Evolutionary conservation across 2,329 filamentous ascomycete genomes (phyloP), one percentile per base, ranked within the genome.

Genomic region (Endothia cerciana): DNA sequence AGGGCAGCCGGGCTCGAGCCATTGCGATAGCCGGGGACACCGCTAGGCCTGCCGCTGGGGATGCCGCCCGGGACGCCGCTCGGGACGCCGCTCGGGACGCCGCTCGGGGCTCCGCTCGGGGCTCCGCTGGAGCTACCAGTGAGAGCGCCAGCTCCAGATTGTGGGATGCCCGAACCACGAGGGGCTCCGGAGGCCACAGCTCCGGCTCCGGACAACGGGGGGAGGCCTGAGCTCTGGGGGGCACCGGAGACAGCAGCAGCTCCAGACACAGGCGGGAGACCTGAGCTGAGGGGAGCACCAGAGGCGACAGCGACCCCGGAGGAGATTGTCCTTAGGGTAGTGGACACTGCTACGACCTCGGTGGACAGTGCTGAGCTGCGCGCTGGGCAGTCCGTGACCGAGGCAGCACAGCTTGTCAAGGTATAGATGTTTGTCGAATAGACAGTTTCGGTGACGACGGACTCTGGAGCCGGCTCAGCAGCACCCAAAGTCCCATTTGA

Each of bases 401-500:
- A 58, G 19, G 66, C 51, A 15, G 66, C 66, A 49, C 66, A 68
- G 66, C 64, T 66, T 8, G 62, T 62, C 53, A 68, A 57, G 22
- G 66, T 68, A 4, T 65, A 53, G 17, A 68, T 47, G 30, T 63
- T 63, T 4, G 66, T 68, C 19, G 61, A 62, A 49, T 64, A 53
- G 43, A 68, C 53, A 15, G 65, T 66, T 33, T 64, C 45, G n/a
- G 64, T 66, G 53, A 65, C 62, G 19, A 63, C 47, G 28, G 59
- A 33, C 49, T 55, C 65, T 4, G 43, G 36, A 36, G 62, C 43
- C 22, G 33, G 36, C 15, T n/a, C 55, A 19, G 56, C 13, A 15
- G 61, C 43, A 38, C 41, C 49, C 57, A 41, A 22, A 7, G 64
- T 63, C 53, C 56, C 56, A 22, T 64, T 64, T 28, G 38, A 3